These are phyloP conservation scores for Ilex asprella DNA, from an alignment of 257 asterid genomes.

Conservation along the genomic window DNA sequence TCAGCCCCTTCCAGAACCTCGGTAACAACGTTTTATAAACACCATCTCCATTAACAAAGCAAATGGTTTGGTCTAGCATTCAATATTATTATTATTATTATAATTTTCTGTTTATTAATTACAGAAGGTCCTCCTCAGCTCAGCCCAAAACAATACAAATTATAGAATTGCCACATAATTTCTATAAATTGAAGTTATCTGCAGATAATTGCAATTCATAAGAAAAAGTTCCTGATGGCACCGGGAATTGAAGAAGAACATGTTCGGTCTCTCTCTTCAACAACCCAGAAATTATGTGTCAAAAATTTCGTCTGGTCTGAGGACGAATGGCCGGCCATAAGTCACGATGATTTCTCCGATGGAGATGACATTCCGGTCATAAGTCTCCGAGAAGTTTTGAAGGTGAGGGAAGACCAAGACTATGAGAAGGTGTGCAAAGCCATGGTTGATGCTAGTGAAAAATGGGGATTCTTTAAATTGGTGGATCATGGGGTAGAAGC, in stretches of 20 bases:
- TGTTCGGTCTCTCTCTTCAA: constrained; percentile 13
- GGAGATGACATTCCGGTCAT: constrained; percentile 18
- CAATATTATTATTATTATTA: too few relatives aligned
- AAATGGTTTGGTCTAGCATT: too few relatives aligned
- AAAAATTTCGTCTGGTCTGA: constrained; percentile 17
- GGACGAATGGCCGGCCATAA: constrained; percentile 19
- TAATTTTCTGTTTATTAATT: too few relatives aligned
- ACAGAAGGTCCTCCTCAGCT: too few relatives aligned
- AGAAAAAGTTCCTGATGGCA: constrained; percentile 3
- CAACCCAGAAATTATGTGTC: constrained; percentile 11
- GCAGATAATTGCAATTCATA: too few relatives aligned
- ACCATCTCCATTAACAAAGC: too few relatives aligned
- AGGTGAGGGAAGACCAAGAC: background rate
- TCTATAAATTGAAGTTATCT: too few relatives aligned
- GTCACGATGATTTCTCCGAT: constrained; percentile 12
- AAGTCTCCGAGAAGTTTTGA: constrained; percentile 5
- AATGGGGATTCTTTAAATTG: constrained; percentile 25
- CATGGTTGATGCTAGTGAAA: constrained; percentile 21
- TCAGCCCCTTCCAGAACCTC: too few relatives aligned
- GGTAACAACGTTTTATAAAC: too few relatives aligned
- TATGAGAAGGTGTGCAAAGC: constrained; percentile 3
- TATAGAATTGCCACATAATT: too few relatives aligned
- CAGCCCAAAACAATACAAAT: too few relatives aligned
- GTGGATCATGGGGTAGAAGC: constrained; percentile 20
- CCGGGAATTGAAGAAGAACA: constrained; percentile 13